Conservation (phyloP, 2,329 filamentous ascomycete genomes). For the Truncatella angustata region DNA sequence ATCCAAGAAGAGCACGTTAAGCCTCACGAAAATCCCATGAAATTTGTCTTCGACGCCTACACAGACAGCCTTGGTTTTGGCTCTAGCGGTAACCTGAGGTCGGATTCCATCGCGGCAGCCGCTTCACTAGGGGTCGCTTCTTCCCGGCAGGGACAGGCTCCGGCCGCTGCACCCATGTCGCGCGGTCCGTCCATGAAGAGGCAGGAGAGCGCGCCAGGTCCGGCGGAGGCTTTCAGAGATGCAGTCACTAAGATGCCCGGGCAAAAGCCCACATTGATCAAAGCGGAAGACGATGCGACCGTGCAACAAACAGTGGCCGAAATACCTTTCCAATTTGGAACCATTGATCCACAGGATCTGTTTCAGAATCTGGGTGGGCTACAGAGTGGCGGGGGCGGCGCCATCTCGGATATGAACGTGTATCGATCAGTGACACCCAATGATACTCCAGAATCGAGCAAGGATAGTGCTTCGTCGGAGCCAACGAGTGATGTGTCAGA, state of each 20-base stretch:
- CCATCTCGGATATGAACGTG: constrained; percentile 51
- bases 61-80: constrained; percentile 51
- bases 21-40: constrained; percentile 52
- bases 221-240: constrained; percentile 18
- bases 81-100: constrained; percentile 43
- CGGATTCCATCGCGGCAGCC: constrained; percentile 29
- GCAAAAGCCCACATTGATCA: constrained; percentile 10
- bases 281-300: constrained; percentile 21
- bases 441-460: constrained; percentile 63
- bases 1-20: constrained; percentile 58
- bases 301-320: constrained; percentile 8
- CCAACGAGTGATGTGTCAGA: constrained; percentile 63
- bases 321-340: constrained; percentile 20
- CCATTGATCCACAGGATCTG: constrained; percentile 53
- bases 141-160: constrained; percentile 49
- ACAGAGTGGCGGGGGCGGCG: constrained; percentile 41
- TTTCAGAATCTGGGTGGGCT: constrained; percentile 38
- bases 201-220: constrained; percentile 42
- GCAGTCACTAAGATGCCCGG: background rate
- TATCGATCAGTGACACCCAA: constrained; percentile 59
- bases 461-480: constrained; percentile 58
- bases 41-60: constrained; percentile 51
- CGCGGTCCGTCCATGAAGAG: constrained; percentile 50
- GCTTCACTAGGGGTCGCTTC: constrained; percentile 37
- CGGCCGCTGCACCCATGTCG: constrained; percentile 47